Base-by-base conservation (phyloP, 1,139 yeast species). In the Candida tetrigidarum region DNA sequence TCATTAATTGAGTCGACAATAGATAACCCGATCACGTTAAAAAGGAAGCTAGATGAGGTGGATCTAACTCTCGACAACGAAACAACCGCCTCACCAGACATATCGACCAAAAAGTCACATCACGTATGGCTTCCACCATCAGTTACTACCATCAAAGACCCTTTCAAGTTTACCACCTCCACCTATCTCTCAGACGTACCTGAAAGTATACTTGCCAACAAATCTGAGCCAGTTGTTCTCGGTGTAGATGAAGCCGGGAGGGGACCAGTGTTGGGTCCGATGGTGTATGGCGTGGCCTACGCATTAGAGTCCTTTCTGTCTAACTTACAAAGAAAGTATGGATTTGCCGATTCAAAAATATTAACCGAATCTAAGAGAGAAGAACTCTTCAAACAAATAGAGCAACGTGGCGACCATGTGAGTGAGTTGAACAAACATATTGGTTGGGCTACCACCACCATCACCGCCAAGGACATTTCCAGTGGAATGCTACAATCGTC, bases 201-300 rank as follows among this genome's bases (percentile, higher is more conserved):
- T 0, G 26, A 32, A 8, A 49, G 41, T 3, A 52, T 69, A 9
- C 20, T 23, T 14, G 46, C 51, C 18, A 51, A 59, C 30, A 49
- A 55, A 5, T 32, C 49, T 3, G 60, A 55, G 9, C 57, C 66
- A 0, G 67, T 74, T 3, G 80, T 90, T 1, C 65, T 93, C 11
- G 99, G 99, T 3, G 96, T 93, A 1, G 99, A 93, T 62, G 99
- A 93, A 63, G 99, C 99, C 0, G 99, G 99, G 0, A 76, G 99
- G 52, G 99, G 99, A 0, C 99, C 99, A 0, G 97, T 95, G 0
- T 60, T 93, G 43, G 96, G 99, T 0, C 96, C 98, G 0, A 95
- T 93, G 99, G 99, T 95, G 1, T 93, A 93, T 58, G 96, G 96
- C 1, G 72, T 90, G 2, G 83, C 96, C 3, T 93, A 90, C 60